These are phyloP conservation scores for Crinitomyces ghanaensis DNA, from an alignment of 805 yeast genomes.

Conservation along the genomic window DNA sequence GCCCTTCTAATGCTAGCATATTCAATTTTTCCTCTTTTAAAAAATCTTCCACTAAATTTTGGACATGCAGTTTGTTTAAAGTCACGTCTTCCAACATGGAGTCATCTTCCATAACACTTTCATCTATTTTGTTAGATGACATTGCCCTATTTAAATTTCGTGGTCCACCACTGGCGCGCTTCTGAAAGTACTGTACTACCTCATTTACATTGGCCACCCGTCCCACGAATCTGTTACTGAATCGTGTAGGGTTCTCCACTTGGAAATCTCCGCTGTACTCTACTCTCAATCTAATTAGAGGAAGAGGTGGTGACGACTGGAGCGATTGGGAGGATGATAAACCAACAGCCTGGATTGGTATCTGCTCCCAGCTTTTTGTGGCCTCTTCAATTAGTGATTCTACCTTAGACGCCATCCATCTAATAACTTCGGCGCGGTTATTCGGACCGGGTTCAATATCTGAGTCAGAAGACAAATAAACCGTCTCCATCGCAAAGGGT, in stretches of 20 bases:
- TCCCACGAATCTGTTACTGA: conserved; percentile 84
- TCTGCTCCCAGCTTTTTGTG: conserved; percentile 33
- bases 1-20: conserved; percentile 62
- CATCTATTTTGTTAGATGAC: background rate
- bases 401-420: conserved; percentile 50
- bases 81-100: conserved; percentile 18
- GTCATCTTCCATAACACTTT: background rate
- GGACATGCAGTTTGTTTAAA: conserved; percentile 40
- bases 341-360: conserved; percentile 7
- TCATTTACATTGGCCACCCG: conserved; percentile 85
- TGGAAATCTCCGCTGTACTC: conserved; percentile 88
- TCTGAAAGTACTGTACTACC: conserved; percentile 59
- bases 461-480: conserved; percentile 40
- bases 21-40: conserved; percentile 53
- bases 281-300: conserved; percentile 69
- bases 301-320: conserved; percentile 50
- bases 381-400: conserved; percentile 58
- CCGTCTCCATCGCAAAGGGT: conserved; percentile 67
- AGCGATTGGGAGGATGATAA: conserved; percentile 8
- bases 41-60: conserved; percentile 50
- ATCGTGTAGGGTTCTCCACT: conserved; percentile 80
- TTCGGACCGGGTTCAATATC: conserved; percentile 50
- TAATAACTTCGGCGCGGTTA: conserved; percentile 47
- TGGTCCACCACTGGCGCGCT: conserved; percentile 24
- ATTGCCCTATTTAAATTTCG: conserved; percentile 1